Base-by-base conservation (phyloP, 208 protist species). In the Wallacemonas sp. region DNA sequence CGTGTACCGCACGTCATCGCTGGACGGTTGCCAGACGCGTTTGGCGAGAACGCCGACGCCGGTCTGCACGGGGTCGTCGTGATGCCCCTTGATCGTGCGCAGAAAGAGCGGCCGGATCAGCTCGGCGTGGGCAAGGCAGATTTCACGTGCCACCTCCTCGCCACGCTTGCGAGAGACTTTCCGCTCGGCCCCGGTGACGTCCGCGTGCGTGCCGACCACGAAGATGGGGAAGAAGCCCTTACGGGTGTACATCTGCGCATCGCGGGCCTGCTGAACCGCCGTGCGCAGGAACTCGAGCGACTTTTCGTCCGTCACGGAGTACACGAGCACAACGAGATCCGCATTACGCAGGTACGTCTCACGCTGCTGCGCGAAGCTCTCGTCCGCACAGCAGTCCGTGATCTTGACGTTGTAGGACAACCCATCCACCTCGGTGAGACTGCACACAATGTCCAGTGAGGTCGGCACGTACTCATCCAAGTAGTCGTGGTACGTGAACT, bases 241-340 rank as follows among this genome's bases (percentile, higher is more conserved):
- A 5, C 64, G 61, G 11, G 47, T 68, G 48, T 55, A 49, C 62
- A 68, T 47, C 16, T 39, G 39, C 12, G 30, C 62, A 26, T 65
- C 8, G 5, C 81, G 78, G 16, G 65, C 75, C 39, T 70, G 26
- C 33, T 65, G 32, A 29, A 83, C 76, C 71, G 85, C 80, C 38
- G 17, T 64, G 36, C 11, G 48, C 38, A 89, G 61, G 48, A 63
- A 68, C 21, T 55, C 29, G 19, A 90, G 64, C 16, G 79, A 80
- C 19, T 81, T 43, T 44, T 38, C 77, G 48, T 79, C 65, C 12
- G 60, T 75, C 11, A 72, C 79, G 14, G 81, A 87, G 74, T 89
- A 93, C n/a, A 93, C 72, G 54, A 93, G 61, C 1, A 93, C 26
- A 14, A 88, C 56, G 1, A 80, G 67, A 48, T 85, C 72, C 24